Evolutionary conservation across 2,329 filamentous ascomycete species (phyloP).

Genomic region (Stagonosporopsis rhizophila): DNA sequence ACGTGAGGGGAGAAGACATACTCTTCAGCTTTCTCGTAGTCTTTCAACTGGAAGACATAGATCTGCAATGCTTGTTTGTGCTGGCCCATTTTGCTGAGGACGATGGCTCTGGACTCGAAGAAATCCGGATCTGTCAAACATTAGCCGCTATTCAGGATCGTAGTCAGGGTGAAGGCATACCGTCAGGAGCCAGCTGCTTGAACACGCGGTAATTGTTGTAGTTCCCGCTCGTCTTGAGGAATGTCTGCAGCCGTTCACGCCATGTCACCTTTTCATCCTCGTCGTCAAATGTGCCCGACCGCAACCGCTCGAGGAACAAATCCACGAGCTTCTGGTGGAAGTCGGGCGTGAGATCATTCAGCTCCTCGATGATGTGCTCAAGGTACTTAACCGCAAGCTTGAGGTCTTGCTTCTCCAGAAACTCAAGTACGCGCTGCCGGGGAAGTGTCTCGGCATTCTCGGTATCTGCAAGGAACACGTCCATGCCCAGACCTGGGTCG

Average conservation of each 20-base stretch:
- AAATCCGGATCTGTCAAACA: conserved; percentile 74
- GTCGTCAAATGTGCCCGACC: conserved; percentile 41
- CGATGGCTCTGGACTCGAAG: conserved; percentile 87
- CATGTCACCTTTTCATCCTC: conserved; percentile 54
- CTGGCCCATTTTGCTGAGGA: conserved; percentile 92
- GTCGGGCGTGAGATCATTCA: conserved; percentile 82
- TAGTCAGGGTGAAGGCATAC: conserved; percentile 56
- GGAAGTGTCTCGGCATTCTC: conserved; percentile 93
- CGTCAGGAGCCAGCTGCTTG: conserved; percentile 77
- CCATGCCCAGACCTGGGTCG: conserved; percentile 81
- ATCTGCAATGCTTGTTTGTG: conserved; percentile 97
- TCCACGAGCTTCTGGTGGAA: conserved; percentile 86
- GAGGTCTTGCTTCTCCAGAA: conserved; percentile 72
- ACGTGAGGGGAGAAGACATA: conserved; percentile 47
- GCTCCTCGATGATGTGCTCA: conserved; percentile 87
- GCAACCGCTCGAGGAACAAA: conserved; percentile 67
- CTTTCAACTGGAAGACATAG: conserved; percentile 91
- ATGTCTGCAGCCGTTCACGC: conserved; percentile 72
- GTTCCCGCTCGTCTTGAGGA: conserved; percentile 76
- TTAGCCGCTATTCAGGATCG: conserved; percentile 1
- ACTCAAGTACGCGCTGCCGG: conserved; percentile 75
- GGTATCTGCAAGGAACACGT: conserved; percentile 90
- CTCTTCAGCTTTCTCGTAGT: conserved; percentile 92
- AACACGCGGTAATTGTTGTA: conserved; percentile 85
- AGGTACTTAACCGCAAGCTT: conserved; percentile 81